Percentiles rank a stretch among this genome's conserved stretches.
Conservation (phyloP, 768 basidiomycete genomes). For the Boletus vermiculosoides region DNA sequence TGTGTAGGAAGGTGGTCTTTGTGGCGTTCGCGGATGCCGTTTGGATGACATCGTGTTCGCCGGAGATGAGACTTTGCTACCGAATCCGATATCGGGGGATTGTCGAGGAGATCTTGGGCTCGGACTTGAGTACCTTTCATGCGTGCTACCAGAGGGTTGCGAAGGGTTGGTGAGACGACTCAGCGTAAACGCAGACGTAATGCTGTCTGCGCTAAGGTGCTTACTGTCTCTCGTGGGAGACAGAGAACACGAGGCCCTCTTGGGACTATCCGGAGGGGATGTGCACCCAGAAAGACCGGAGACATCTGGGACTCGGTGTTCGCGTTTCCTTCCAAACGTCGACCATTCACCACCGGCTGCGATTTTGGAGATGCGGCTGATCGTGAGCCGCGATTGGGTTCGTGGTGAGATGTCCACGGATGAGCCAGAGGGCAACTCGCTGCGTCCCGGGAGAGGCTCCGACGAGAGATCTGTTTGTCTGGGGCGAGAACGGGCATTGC, state of each 20-base stretch:
- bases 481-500: neutral
- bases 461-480: constrained; percentile 3
- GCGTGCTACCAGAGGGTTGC: constrained; percentile 9
- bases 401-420: constrained; percentile 12
- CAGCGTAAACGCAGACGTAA: constrained; percentile 18
- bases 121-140: constrained; percentile 10
- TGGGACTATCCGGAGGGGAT: constrained; percentile 11
- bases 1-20: constrained; percentile 20
- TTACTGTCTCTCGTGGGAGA: constrained; percentile 19
- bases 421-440: neutral
- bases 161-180: constrained; percentile 20
- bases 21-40: constrained; percentile 28
- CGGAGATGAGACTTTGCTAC: constrained; percentile 33
- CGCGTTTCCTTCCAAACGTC: constrained; percentile 35
- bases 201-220: constrained; percentile 19
- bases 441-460: neutral
- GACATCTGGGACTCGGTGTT: constrained; percentile 14
- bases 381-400: constrained; percentile 9
- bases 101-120: constrained; percentile 19
- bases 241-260: constrained; percentile 16
- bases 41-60: constrained; percentile 29
- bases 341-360: constrained; percentile 31
- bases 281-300: constrained; percentile 13
- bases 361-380: constrained; percentile 20
- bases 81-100: constrained; percentile 16